These are phyloP conservation scores for Hansenula lynferdii DNA, from an alignment of 1,139 yeast species.

Conservation along the genomic window DNA sequence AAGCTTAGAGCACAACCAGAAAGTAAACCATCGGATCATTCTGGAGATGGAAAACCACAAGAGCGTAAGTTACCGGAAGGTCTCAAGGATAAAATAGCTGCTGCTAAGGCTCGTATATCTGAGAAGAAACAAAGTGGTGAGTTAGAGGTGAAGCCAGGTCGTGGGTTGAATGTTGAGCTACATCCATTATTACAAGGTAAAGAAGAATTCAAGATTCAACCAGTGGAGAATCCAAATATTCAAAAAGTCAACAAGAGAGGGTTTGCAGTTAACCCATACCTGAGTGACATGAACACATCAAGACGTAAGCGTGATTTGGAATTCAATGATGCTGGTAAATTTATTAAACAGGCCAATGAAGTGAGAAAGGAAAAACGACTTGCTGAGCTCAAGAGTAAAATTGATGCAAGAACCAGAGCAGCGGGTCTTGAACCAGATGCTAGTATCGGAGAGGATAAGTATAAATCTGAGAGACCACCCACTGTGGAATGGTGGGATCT, in stretches of 20 bases:
- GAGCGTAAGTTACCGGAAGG: not conserved
- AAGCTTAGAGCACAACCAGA: constrained; percentile 6
- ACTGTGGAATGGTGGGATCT: constrained; percentile 82
- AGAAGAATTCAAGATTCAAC: constrained; percentile 6
- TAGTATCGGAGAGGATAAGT: constrained; percentile 46
- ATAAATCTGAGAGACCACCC: constrained; percentile 48
- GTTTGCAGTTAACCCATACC: constrained; percentile 58
- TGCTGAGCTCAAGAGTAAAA: constrained; percentile 28
- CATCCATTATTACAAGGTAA: constrained; percentile 51
- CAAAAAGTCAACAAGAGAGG: constrained; percentile 27
- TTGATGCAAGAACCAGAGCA: constrained; percentile 19
- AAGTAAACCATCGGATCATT: not conserved
- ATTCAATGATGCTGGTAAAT: constrained; percentile 60
- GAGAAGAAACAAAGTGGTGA: constrained; percentile 1
- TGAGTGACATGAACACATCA: constrained; percentile 26
- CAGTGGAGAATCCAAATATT: constrained; percentile 24
- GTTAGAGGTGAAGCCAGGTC: constrained; percentile 18
- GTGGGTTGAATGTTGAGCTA: constrained; percentile 48
- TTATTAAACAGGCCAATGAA: constrained; percentile 49
- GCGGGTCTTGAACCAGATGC: constrained; percentile 46
- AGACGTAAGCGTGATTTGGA: constrained; percentile 35
- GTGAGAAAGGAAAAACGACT: constrained; percentile 36
- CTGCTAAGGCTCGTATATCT: constrained; percentile 2
- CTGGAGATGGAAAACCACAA: not conserved
- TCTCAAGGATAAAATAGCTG: not conserved